Base-by-base conservation (phyloP, 2,329 filamentous ascomycete genomes). In the Amphichorda felina region DNA sequence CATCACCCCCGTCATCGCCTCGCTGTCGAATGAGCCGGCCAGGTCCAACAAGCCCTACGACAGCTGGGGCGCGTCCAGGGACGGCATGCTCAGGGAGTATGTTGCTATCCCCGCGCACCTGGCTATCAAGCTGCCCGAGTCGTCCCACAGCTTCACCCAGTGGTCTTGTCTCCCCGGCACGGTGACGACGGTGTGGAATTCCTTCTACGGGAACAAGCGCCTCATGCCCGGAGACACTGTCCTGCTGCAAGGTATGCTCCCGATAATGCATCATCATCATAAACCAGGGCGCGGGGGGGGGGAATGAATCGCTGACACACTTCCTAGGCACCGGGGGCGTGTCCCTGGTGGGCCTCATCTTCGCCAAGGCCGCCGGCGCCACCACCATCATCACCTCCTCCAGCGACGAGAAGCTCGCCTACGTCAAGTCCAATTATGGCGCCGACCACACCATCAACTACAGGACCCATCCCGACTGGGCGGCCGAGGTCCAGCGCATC, bases 361-460 rank as follows among this genome's bases (percentile, higher is more conserved):
- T 60, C 6, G 47, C 50, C 1, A 38, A 44, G 11, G 47, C 50
- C 1, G 40, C 55, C 2, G 56, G 56, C 2, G 40, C 54, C 4
- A 21, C 17, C 21, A 14, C 61, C 2, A 68, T 68, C 22, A 59
- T 68, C 30, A 70, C 65, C 0, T 69, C 65, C 2, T 70, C 68
- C 1, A 65, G 60, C 4, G 63, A 71, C 40, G 43, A 53, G 3
- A 72, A 73, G 43, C 54, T 70, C 5, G 44, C 51, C 6, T 33
- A 48, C 4, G 56, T 54, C 7, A 53, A 55, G 40, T 40, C 48
- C 2, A 49, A 45, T 11, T 50, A 53, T 18, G 65, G 66, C 8
- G 65, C 61, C 2, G 59, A 64, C 33, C 47, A 61, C 35, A 53
- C 50, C 2, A 62, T 72, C 50, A 72, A 72, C 49, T 71, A 71